phyloP scores from a whole-genome alignment of 2,329 filamentous ascomycete species.

The Botrytis paeoniae region DNA sequence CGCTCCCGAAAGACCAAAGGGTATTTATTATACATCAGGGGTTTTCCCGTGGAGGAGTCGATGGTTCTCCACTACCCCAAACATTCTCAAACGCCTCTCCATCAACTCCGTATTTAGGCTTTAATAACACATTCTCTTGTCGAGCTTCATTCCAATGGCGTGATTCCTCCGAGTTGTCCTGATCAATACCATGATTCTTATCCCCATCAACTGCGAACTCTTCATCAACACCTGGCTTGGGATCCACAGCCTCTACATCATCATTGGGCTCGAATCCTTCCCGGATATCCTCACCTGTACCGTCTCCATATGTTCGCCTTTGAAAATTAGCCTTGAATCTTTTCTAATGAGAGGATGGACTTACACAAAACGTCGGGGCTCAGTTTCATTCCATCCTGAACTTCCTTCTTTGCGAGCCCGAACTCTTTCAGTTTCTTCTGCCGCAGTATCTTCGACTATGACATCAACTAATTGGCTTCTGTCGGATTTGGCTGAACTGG shows the following conservation, averaged over 20 bases:
- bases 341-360: conserved; percentile 27
- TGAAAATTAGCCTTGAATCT: conserved; percentile 8
- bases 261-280: conserved; percentile 53
- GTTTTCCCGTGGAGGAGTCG: conserved; percentile 33
- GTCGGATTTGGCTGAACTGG: conserved; percentile 50
- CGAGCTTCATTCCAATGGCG: conserved; percentile 42
- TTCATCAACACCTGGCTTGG: conserved; percentile 40
- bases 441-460: conserved; percentile 61
- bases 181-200: conserved; percentile 34
- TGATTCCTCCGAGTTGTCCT: conserved; percentile 43
- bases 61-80: conserved; percentile 35
- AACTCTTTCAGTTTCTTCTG: conserved; percentile 60
- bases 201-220: conserved; percentile 33
- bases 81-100: conserved; percentile 40
- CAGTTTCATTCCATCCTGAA: conserved; percentile 56
- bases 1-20: background rate
- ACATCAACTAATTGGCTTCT: conserved; percentile 64
- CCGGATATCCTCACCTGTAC: conserved; percentile 49
- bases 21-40: conserved; percentile 31
- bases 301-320: conserved; percentile 47
- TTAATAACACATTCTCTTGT: conserved; percentile 29
- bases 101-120: conserved; percentile 38
- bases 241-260: conserved; percentile 42
- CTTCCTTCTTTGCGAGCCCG: conserved; percentile 60
- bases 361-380: conserved; percentile 54